phyloP scores from a whole-genome alignment of 306 rosid species.

The Luffa acutangula region DNA sequence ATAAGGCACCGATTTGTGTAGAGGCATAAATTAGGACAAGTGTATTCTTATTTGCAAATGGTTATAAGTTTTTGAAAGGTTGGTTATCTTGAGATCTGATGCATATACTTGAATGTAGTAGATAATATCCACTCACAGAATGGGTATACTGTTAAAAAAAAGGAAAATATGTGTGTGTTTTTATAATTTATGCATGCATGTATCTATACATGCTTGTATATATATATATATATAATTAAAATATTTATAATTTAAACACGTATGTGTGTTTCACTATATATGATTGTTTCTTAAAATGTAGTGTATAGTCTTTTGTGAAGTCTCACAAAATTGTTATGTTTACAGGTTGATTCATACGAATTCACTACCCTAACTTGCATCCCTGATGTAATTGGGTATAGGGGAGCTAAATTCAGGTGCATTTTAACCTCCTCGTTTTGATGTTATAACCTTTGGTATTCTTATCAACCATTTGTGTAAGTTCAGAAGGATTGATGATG shows the following conservation, averaged over 20 bases:
- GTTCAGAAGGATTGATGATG: constrained; percentile 61
- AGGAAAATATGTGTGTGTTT: not conserved
- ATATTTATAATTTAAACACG: not conserved
- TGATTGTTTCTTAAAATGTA: not conserved
- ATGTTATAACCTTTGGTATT: constrained; percentile 47
- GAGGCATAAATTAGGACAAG: not conserved
- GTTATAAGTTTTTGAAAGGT: not conserved
- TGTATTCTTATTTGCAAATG: not conserved
- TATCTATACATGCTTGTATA: not conserved
- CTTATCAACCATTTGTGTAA: constrained; percentile 49
- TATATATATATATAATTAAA: not conserved
- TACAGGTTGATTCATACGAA: constrained; percentile 96
- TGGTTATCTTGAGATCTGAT: not conserved
- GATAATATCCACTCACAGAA: not conserved
- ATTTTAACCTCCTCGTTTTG: no score
- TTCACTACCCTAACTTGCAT: constrained; percentile 96
- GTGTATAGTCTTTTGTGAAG: not conserved
- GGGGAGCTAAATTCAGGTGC: constrained; percentile 97
- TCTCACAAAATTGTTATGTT: constrained; percentile 2
- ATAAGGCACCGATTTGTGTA: no score
- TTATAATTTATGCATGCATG: not conserved
- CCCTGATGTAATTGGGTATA: constrained; percentile 83
- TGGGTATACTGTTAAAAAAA: not conserved
- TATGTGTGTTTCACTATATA: not conserved
- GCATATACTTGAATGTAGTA: not conserved